Percentiles rank a stretch among this genome's conserved stretches.
These are phyloP conservation scores for Peniophora sp. DNA, from an alignment of 1,284 basidiomycete species.

Conservation along the genomic window DNA sequence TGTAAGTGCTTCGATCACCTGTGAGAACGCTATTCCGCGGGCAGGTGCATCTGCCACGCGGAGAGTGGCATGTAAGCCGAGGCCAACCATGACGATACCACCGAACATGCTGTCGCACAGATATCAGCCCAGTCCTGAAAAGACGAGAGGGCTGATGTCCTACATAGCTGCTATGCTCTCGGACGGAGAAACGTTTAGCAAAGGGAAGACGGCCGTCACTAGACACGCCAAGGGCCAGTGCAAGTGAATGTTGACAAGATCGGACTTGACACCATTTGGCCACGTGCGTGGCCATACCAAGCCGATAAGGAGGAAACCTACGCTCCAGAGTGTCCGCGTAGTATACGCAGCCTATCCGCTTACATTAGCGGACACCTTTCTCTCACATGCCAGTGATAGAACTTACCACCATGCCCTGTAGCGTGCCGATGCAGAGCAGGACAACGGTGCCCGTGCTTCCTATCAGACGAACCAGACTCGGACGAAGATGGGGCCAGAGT, in stretches of 20 bases:
- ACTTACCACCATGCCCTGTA: slow-evolving; percentile 72
- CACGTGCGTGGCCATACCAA: slow-evolving; percentile 61
- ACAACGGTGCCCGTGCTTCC: background rate
- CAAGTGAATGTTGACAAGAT: slow-evolving; percentile 22
- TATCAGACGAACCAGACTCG: background rate
- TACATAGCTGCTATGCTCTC: slow-evolving; percentile 61
- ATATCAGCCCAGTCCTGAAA: background rate
- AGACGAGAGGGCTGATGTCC: slow-evolving; percentile 15
- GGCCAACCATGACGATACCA: slow-evolving; percentile 10
- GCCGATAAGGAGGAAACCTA: slow-evolving; percentile 60
- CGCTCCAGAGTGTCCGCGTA: slow-evolving; percentile 65
- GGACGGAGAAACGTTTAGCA: slow-evolving; percentile 66
- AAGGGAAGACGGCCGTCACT: slow-evolving; percentile 58
- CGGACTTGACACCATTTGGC: slow-evolving; percentile 24
- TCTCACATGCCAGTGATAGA: slow-evolving; percentile 5
- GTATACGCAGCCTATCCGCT: slow-evolving; percentile 54
- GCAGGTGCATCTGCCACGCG: background rate
- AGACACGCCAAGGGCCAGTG: slow-evolving; percentile 52
- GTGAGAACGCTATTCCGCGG: background rate
- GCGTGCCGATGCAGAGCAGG: slow-evolving; percentile 26
- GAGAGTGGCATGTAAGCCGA: background rate
- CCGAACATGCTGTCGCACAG: slow-evolving; percentile 18
- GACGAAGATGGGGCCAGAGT: slow-evolving; percentile 15
- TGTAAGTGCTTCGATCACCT: background rate
- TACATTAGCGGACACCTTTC: background rate